phyloP scores from a whole-genome alignment of 75 land plant species.

The Gnetum montanum region DNA sequence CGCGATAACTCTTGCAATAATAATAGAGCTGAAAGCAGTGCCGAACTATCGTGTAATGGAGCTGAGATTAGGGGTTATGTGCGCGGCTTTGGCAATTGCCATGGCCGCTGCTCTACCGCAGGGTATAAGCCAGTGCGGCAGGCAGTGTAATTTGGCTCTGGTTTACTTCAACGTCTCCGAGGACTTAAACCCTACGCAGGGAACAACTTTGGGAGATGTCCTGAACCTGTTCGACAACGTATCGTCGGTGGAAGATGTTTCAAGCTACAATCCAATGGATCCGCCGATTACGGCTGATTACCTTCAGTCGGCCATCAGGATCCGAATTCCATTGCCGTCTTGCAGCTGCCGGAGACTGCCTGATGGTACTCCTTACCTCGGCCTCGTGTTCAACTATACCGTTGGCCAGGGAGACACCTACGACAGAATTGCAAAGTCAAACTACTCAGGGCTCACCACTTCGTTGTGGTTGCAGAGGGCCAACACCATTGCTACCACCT shows the following conservation, averaged over 20 bases:
- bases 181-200: neutral
- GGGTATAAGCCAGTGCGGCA: neutral
- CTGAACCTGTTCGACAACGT: neutral
- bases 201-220: neutral
- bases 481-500: conserved; percentile 18
- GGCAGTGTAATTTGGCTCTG: neutral
- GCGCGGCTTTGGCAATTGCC: neutral
- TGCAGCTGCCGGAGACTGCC: conserved; percentile 40
- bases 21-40: too few species aligned
- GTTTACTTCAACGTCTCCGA: neutral
- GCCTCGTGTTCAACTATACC: conserved; percentile 34
- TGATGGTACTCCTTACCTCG: conserved; percentile 13
- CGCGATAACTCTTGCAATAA: too few species aligned
- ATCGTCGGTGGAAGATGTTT: neutral
- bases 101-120: neutral
- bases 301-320: neutral
- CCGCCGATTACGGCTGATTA: neutral
- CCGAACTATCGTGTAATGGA: too few species aligned
- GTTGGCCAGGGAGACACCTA: conserved; percentile 25
- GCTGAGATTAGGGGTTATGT: too few species aligned
- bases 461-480: conserved; percentile 14
- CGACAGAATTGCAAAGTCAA: conserved; percentile 4
- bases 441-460: conserved; percentile 46
- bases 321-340: conserved; percentile 43
- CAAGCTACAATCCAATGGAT: neutral